These are phyloP conservation scores for Gardenia jasminoides DNA, from an alignment of 257 asterid species.

Conservation along the genomic window DNA sequence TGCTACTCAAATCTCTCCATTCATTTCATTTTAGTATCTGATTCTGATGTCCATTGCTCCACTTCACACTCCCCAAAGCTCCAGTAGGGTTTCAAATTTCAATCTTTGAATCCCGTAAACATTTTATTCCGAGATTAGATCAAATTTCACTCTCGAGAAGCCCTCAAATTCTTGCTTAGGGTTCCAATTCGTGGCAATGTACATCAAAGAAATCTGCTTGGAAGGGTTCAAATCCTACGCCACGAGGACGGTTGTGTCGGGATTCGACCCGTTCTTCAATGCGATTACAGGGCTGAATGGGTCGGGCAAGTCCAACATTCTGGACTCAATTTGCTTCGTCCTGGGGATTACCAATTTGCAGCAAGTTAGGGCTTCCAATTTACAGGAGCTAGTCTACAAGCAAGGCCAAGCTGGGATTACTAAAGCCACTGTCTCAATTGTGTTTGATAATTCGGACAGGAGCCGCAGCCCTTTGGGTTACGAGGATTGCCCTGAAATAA, in stretches of 20 bases:
- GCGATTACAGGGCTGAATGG: conserved; percentile 96
- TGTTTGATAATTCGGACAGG: conserved; percentile 84
- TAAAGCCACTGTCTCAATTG: conserved; percentile 90
- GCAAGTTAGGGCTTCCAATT: conserved; percentile 97
- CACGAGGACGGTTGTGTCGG: conserved; percentile 86
- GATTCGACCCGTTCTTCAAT: conserved; percentile 75
- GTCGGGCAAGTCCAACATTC: conserved; percentile 94
- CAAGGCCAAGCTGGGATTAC: conserved; percentile 99
- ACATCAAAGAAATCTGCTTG: conserved; percentile 80
- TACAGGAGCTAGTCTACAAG: conserved; percentile 98
- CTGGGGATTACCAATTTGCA: conserved; percentile 95
- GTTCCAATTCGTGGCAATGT: conserved; percentile 36
- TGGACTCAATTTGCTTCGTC: conserved; percentile 96
- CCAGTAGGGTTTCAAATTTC: conserved; percentile 3
- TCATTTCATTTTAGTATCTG: too few relatives aligned
- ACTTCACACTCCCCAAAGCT: neutral
- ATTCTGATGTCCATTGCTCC: neutral
- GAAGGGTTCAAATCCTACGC: conserved; percentile 99
- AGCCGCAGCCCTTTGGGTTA: conserved; percentile 88
- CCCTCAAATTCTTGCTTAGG: neutral
- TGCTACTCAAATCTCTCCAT: neutral
- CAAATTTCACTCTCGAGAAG: neutral
- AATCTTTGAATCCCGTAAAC: conserved; percentile 1
- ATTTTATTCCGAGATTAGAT: neutral
- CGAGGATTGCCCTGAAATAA: conserved; percentile 86